These are phyloP conservation scores for Filobasidium floriforme DNA, from an alignment of 768 basidiomycete species.

Conservation along the genomic window DNA sequence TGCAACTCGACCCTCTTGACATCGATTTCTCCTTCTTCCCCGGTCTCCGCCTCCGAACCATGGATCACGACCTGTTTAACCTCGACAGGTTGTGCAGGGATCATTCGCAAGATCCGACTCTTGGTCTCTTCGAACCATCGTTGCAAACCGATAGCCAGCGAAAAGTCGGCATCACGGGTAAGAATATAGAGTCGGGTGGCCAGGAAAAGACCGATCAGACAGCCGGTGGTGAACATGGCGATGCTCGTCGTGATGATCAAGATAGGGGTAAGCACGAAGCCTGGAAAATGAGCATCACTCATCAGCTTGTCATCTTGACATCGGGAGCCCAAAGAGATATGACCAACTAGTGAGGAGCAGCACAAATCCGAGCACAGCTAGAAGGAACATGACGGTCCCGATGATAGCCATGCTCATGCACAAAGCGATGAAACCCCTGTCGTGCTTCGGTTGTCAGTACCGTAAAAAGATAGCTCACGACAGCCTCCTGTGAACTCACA, in stretches of 20 bases:
- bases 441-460: neutral
- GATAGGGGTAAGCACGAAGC: conserved; percentile 4
- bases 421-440: conserved; percentile 6
- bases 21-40: conserved; percentile 6
- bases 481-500: neutral
- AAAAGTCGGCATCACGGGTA: neutral
- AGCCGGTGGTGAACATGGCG: conserved; percentile 7
- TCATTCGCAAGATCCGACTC: neutral
- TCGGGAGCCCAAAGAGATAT: neutral
- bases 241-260: neutral
- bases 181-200: conserved; percentile 2
- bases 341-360: neutral
- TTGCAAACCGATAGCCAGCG: neutral
- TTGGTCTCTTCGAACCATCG: conserved; percentile 7
- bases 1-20: conserved; percentile 2
- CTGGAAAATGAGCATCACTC: neutral
- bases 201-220: conserved; percentile 7
- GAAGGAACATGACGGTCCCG: neutral
- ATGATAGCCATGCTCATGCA: neutral
- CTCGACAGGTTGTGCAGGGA: neutral
- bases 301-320: neutral
- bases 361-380: neutral
- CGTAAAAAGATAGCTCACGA: too few species aligned
- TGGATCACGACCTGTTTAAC: neutral
- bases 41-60: neutral